These are phyloP conservation scores for Aspergillus terreus DNA, from an alignment of 2,329 filamentous ascomycete species.

Conservation along the genomic window DNA sequence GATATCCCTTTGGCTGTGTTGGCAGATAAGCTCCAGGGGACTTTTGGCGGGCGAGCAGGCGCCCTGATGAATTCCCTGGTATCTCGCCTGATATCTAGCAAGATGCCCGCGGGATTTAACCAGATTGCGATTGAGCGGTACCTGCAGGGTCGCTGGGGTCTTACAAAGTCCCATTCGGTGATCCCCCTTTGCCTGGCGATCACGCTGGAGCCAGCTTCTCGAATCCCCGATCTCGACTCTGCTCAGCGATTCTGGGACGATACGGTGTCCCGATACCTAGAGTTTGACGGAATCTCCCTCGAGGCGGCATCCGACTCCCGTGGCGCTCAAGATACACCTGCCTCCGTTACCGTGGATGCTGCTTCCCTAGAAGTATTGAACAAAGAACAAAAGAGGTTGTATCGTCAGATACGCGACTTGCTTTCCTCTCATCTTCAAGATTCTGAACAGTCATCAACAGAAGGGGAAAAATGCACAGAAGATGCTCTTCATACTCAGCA, in stretches of 20 bases:
- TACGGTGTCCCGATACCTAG: conserved; percentile 14
- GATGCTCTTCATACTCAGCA: background rate
- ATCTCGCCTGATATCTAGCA: conserved; percentile 24
- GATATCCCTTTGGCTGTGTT: conserved; percentile 35
- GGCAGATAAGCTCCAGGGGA: conserved; percentile 24
- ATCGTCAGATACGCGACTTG: conserved; percentile 8
- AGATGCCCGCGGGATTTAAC: conserved; percentile 28
- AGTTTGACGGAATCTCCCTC: conserved; percentile 11
- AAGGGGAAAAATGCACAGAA: background rate
- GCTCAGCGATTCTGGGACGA: conserved; percentile 22
- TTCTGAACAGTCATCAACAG: background rate
- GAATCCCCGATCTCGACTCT: conserved; percentile 13
- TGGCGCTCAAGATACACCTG: background rate
- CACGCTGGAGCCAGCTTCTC: conserved; percentile 17
- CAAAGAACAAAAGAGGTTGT: conserved; percentile 5
- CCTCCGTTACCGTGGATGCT: background rate
- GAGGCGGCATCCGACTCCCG: background rate
- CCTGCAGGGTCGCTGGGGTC: conserved; percentile 24
- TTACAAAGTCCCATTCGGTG: conserved; percentile 16
- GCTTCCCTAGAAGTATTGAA: conserved; percentile 1
- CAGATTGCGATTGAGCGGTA: conserved; percentile 16
- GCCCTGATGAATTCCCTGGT: conserved; percentile 28
- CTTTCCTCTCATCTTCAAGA: conserved; percentile 9
- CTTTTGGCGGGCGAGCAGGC: conserved; percentile 30
- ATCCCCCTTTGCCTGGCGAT: conserved; percentile 21